Percentiles rank a stretch among this genome's conserved stretches.
phyloP scores from a whole-genome alignment of 441 rosid genomes.

The Omphalea diandra region DNA sequence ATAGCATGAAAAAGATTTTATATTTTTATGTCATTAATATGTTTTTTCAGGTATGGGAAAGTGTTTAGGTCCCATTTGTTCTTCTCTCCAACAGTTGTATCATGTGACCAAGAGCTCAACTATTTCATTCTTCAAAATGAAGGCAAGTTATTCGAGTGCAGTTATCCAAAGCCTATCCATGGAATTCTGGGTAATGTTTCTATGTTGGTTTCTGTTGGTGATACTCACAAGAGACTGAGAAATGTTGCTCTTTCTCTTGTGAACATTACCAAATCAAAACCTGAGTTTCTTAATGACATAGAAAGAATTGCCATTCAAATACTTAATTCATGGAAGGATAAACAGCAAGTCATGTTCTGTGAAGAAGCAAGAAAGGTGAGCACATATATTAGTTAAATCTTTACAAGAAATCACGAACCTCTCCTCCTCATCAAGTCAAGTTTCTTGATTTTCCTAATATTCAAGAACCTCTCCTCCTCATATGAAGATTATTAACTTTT shows the following conservation, averaged over 20 bases:
- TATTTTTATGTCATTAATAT: too few species aligned
- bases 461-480: neutral
- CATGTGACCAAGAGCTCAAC: constrained; percentile 54
- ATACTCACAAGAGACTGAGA: constrained; percentile 55
- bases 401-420: neutral
- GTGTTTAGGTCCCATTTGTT: constrained; percentile 60
- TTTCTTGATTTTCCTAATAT: neutral
- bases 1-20: too few species aligned
- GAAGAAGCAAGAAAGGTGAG: constrained; percentile 52
- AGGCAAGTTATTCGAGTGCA: constrained; percentile 52
- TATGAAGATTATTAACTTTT: neutral
- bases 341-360: constrained; percentile 39
- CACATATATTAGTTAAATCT: neutral
- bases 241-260: constrained; percentile 42
- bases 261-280: constrained; percentile 45
- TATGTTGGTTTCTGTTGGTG: constrained; percentile 56
- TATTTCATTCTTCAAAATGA: constrained; percentile 57
- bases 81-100: constrained; percentile 53
- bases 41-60: constrained; percentile 45
- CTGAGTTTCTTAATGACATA: constrained; percentile 45
- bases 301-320: constrained; percentile 35
- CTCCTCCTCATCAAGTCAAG: neutral
- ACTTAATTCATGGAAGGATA: constrained; percentile 46
- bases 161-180: constrained; percentile 55
- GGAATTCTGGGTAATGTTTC: constrained; percentile 53